A percentile compares a stretch with the other conserved stretches of the same genome.
These are phyloP conservation scores for Mortierella claussenii DNA, from an alignment of 192 early-diverging fungal species.

Conservation along the genomic window DNA sequence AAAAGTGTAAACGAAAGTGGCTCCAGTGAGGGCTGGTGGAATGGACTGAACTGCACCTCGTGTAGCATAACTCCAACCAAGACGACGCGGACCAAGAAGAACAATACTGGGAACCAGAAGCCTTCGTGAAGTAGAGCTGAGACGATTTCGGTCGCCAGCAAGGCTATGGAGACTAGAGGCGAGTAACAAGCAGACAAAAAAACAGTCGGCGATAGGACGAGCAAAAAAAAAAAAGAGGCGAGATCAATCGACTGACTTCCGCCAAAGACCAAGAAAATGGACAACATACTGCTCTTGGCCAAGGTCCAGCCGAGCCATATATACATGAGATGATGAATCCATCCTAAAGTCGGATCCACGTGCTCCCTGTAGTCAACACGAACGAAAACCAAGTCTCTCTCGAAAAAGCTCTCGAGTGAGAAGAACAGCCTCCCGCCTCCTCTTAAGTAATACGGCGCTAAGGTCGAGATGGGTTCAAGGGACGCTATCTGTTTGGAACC, in stretches of 20 bases:
- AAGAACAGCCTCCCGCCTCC: constrained; percentile 32
- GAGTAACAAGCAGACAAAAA: background rate
- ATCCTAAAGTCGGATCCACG: constrained; percentile 22
- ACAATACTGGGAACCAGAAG: constrained; percentile 33
- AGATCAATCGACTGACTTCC: constrained; percentile 15
- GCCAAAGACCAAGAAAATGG: constrained; percentile 13
- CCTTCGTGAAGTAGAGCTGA: constrained; percentile 23
- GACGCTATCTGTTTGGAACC: constrained; percentile 13
- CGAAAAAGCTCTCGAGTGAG: constrained; percentile 25
- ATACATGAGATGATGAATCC: constrained; percentile 23
- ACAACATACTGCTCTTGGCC: background rate
- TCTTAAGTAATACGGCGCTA: constrained; percentile 36
- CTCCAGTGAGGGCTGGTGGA: background rate
- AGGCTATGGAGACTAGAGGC: constrained; percentile 12
- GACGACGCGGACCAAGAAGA: constrained; percentile 16
- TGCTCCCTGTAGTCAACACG: constrained; percentile 11
- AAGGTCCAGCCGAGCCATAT: background rate
- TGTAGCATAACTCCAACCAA: constrained; percentile 14
- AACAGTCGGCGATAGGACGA: background rate
- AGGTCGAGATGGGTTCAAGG: background rate
- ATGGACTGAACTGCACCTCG: constrained; percentile 26
- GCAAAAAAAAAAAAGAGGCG: background rate
- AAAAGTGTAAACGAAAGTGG: background rate
- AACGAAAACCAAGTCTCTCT: constrained; percentile 10
- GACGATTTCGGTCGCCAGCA: constrained; percentile 20